Evolutionary conservation across 164 flowering plant genomes (phyloP).

Genomic region (Macadamia integrifolia): DNA sequence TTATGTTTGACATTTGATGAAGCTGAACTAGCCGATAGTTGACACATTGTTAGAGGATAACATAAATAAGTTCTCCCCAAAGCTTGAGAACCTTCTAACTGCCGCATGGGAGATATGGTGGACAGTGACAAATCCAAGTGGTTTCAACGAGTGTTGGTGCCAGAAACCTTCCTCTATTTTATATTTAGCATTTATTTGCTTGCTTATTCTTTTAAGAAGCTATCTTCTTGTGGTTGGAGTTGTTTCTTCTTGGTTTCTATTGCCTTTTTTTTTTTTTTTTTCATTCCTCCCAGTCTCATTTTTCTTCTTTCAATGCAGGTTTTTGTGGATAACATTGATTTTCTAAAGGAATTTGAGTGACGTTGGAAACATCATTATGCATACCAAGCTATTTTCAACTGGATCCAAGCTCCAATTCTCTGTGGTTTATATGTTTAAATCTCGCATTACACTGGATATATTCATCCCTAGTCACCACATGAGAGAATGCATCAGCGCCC

Average conservation of each 20-base stretch:
- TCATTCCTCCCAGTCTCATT: neutral
- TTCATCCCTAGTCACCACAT: slow-evolving; percentile 7
- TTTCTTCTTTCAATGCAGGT: slow-evolving; percentile 41
- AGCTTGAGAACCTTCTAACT: too few species aligned
- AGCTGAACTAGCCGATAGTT: too few species aligned
- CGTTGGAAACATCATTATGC: slow-evolving; percentile 1
- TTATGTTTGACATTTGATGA: too few species aligned
- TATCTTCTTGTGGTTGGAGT: neutral
- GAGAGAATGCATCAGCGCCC: slow-evolving; percentile 13
- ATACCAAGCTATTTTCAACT: neutral
- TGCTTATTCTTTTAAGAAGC: neutral
- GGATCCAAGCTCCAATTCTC: slow-evolving; percentile 2
- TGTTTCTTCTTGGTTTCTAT: neutral
- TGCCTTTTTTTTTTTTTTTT: neutral
- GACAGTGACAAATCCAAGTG: too few species aligned
- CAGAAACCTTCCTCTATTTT: too few species aligned
- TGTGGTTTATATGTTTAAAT: slow-evolving; percentile 6
- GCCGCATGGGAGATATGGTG: too few species aligned
- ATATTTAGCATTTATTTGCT: neutral
- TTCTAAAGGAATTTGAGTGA: slow-evolving; percentile 80
- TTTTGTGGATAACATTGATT: slow-evolving; percentile 87
- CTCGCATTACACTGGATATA: slow-evolving; percentile 7
- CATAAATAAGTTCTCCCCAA: too few species aligned
- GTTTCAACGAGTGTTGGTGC: too few species aligned
- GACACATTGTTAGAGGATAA: too few species aligned